Evolutionary conservation across 1,284 basidiomycete genomes (phyloP), one percentile per base, ranked within the genome.

Genomic region (Mycena sp.): DNA sequence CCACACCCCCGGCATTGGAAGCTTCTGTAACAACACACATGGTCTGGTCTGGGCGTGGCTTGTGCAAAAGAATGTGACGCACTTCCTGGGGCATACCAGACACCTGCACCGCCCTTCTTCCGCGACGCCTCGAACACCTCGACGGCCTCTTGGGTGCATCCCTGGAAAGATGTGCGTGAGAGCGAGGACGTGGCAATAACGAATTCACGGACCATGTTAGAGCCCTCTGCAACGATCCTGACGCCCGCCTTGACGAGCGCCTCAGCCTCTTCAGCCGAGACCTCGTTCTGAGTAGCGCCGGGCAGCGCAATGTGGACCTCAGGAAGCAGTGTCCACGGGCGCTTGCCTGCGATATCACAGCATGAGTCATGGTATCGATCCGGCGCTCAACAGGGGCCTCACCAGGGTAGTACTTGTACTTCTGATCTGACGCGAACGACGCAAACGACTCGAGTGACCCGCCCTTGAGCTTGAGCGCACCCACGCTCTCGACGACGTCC

Each of bases 231-330:
- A 59, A 94, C 85, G 78, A 91, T 89, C 72, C 86, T 81, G 71
- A 87, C 86, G 68, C 92, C 91, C 41, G 89, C 87, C 71, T 85
- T 85, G 74, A 92, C 74, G 68, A 92, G 85, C 10, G 85, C 87
- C 77, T 89, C 79, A 58, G 92, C 92, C 76, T 94, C 92, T 68
- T 86, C 86, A 50, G 80, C 85, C 44, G 83, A 84, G n/a, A 93
- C 84, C 78, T 94, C 91, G 80, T 94, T 94, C 78, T 93, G 90
- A 26, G 91, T 92, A 14, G 91, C 91, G 62, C 85, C 89, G 23
- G 91, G 91, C 21, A 93, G 84, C 3, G 91, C 91, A 67, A 93
- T 85, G 79, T 93, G 89, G 68, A 89, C 81, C 69, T 83, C 81
- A 44, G 81, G 76, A 67, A 93, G 80, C 49, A 93, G 83, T n/a